Conservation (phyloP, 2,329 filamentous ascomycete genomes). For the Lecanicillium sp. region DNA sequence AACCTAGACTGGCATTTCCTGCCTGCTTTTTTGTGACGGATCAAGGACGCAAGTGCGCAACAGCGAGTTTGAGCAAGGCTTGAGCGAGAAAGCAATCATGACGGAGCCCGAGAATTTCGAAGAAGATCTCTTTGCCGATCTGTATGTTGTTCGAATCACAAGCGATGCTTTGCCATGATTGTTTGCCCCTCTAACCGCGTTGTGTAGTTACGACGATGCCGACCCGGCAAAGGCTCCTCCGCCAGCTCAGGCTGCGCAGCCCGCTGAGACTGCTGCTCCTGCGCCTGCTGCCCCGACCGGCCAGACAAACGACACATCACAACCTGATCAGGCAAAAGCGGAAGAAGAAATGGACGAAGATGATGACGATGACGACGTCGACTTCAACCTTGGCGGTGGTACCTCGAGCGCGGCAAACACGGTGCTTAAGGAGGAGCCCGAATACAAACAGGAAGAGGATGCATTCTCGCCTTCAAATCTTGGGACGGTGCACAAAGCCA, state of each 20-base stretch:
- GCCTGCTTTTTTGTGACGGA: too few species aligned
- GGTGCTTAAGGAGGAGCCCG: slow-evolving; percentile 14
- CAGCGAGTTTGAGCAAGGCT: too few species aligned
- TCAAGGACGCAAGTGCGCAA: too few species aligned
- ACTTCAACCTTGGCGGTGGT: slow-evolving; percentile 47
- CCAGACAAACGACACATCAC: slow-evolving; percentile 20
- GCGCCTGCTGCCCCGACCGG: slow-evolving; percentile 18
- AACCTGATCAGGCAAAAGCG: slow-evolving; percentile 23
- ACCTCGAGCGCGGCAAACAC: slow-evolving; percentile 20
- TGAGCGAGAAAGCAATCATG: slow-evolving; percentile 40
- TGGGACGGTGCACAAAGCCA: slow-evolving; percentile 44
- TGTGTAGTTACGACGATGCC: slow-evolving; percentile 57
- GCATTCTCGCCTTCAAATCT: slow-evolving; percentile 21
- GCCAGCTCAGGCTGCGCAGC: slow-evolving; percentile 13
- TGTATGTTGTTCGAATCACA: slow-evolving; percentile 49
- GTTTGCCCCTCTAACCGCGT: not conserved
- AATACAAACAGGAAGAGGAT: slow-evolving; percentile 19
- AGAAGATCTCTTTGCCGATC: slow-evolving; percentile 90
- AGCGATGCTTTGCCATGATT: not conserved
- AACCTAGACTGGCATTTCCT: not conserved
- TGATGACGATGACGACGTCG: slow-evolving; percentile 48
- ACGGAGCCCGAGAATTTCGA: slow-evolving; percentile 76
- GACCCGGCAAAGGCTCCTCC: slow-evolving; percentile 33
- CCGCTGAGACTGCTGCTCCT: slow-evolving; percentile 4
- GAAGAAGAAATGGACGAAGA: slow-evolving; percentile 35